Conservation (phyloP, 1,139 yeast genomes). For the Scheffersomyces insectosa region DNA sequence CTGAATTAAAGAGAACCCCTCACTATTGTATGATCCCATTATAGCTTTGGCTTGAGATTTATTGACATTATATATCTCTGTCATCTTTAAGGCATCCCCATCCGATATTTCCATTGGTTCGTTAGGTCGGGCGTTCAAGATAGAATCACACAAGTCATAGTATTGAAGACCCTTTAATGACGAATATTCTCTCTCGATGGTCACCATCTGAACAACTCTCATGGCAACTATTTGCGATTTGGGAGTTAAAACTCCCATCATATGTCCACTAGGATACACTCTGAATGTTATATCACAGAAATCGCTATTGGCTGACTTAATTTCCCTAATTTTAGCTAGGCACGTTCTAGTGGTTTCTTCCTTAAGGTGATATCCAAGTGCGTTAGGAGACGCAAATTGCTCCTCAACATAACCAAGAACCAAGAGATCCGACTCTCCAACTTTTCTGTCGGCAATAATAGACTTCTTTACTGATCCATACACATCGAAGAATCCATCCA, state of each 20-base stretch:
- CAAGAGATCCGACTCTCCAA: slow-evolving; percentile 77
- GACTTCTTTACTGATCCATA: slow-evolving; percentile 70
- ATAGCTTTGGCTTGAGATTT: slow-evolving; percentile 90
- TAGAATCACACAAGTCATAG: slow-evolving; percentile 68
- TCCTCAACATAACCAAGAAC: slow-evolving; percentile 57
- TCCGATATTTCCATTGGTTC: slow-evolving; percentile 35
- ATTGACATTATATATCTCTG: slow-evolving; percentile 62
- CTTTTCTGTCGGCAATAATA: slow-evolving; percentile 49
- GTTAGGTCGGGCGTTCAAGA: slow-evolving; percentile 66
- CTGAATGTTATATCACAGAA: slow-evolving; percentile 74
- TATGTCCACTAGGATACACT: slow-evolving; percentile 52
- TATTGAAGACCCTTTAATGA: slow-evolving; percentile 80
- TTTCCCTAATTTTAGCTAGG: slow-evolving; percentile 74
- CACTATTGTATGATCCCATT: slow-evolving; percentile 61
- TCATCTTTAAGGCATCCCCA: slow-evolving; percentile 38
- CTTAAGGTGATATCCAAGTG: slow-evolving; percentile 26
- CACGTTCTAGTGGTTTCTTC: slow-evolving; percentile 45
- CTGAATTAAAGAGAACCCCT: slow-evolving; percentile 88
- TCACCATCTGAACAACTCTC: slow-evolving; percentile 81
- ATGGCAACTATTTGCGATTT: slow-evolving; percentile 64
- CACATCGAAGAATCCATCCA: slow-evolving; percentile 87
- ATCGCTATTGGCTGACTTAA: slow-evolving; percentile 65
- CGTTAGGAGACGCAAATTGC: slow-evolving; percentile 14
- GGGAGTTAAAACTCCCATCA: slow-evolving; percentile 61
- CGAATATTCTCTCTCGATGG: slow-evolving; percentile 89